Percentiles rank a stretch among this genome's conserved stretches.
Conservation (phyloP, 768 basidiomycete species). For the Collybia sp. region DNA sequence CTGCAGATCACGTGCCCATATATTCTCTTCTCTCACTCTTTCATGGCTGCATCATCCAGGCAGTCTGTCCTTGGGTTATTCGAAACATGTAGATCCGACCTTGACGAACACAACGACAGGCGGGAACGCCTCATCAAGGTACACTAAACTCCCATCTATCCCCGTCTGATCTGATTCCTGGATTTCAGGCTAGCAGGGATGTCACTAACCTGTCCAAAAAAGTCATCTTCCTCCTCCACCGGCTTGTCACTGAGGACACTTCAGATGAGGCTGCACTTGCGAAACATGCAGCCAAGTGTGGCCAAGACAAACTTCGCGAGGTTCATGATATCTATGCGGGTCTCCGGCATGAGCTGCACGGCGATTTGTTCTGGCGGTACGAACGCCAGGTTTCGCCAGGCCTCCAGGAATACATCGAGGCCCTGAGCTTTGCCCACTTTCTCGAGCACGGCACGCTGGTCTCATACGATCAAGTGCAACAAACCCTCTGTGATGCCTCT, state of each 20-base stretch:
- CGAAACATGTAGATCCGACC: conserved; percentile 57
- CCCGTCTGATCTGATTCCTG: background rate
- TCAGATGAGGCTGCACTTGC: conserved; percentile 24
- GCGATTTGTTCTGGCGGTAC: conserved; percentile 75
- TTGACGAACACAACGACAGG: conserved; percentile 83
- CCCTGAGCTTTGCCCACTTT: conserved; percentile 83
- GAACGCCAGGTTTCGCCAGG: conserved; percentile 73
- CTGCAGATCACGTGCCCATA: conserved; percentile 1
- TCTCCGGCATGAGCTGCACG: conserved; percentile 57
- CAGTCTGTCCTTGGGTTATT: conserved; percentile 36
- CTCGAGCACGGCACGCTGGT: conserved; percentile 68
- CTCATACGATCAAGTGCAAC: conserved; percentile 62
- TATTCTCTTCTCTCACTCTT: conserved; percentile 15
- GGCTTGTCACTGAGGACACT: conserved; percentile 41
- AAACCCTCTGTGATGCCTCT: conserved; percentile 52
- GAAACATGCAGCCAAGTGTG: conserved; percentile 43
- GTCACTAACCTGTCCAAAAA: conserved; percentile 91
- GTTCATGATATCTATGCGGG: conserved; percentile 60
- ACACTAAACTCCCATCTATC: conserved; percentile 5
- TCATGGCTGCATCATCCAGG: conserved; percentile 10
- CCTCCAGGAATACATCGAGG: conserved; percentile 95
- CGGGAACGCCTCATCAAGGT: conserved; percentile 92
- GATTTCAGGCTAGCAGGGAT: conserved; percentile 69
- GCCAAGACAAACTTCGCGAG: conserved; percentile 58
- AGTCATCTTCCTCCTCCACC: conserved; percentile 89